Evolutionary conservation across 148 eudicot genomes (phyloP).

Genomic region (Silene latifolia): DNA sequence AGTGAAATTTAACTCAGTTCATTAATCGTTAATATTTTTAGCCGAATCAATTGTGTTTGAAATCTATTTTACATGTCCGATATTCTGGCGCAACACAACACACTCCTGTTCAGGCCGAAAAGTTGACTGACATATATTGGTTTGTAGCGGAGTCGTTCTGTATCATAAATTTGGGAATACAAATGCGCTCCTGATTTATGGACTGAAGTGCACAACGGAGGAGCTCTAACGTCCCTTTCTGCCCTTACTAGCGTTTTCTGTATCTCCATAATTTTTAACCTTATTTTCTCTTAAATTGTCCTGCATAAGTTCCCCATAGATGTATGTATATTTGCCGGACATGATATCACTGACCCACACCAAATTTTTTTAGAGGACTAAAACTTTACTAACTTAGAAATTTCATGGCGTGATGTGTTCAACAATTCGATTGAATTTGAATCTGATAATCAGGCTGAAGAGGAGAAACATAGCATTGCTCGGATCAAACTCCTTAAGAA

Average conservation of each 20-base stretch:
- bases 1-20: neutral
- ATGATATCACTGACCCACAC: neutral
- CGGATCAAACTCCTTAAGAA: slow-evolving; percentile 40
- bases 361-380: neutral
- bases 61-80: neutral
- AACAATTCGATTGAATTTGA: neutral
- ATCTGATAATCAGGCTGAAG: slow-evolving; percentile 35
- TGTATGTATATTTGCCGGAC: too few species aligned
- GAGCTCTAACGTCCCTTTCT: too few species aligned
- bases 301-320: too few species aligned
- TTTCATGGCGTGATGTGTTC: neutral
- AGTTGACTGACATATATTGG: too few species aligned
- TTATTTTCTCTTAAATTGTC: too few species aligned
- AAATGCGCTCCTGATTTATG: too few species aligned
- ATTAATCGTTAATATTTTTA: neutral
- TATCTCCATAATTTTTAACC: too few species aligned
- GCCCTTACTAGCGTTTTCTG: too few species aligned
- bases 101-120: neutral
- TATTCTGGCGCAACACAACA: neutral
- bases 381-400: neutral
- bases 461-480: slow-evolving; percentile 27
- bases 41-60: neutral
- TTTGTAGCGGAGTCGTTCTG: too few species aligned
- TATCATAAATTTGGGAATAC: too few species aligned
- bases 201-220: too few species aligned